Percentiles rank a stretch among this genome's conserved stretches.
Evolutionary conservation across 2,329 filamentous ascomycete species (phyloP).

Genomic region (Pseudogymnoascus sp.): DNA sequence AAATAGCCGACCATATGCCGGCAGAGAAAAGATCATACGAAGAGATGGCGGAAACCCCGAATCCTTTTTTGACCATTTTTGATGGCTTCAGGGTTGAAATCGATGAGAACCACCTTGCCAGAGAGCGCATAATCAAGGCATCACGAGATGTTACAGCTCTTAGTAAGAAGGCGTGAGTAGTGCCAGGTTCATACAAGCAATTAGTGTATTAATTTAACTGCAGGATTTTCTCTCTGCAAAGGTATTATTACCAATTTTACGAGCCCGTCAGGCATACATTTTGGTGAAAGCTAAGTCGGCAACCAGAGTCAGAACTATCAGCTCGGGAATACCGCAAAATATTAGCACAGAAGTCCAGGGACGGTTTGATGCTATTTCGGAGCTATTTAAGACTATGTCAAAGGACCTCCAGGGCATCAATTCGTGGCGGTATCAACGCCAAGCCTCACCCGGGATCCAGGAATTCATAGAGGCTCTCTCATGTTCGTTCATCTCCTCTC

Average conservation of each 20-base stretch:
- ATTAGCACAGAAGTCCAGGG: conserved; percentile 63
- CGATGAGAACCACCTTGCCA: conserved; percentile 88
- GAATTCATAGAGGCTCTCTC: conserved; percentile 90
- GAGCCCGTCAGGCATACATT: background rate
- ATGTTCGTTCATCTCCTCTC: conserved; percentile 29
- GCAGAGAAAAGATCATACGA: conserved; percentile 1
- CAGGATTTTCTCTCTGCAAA: conserved; percentile 78
- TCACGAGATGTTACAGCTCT: conserved; percentile 87
- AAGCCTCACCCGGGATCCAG: conserved; percentile 74
- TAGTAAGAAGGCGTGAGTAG: conserved; percentile 90
- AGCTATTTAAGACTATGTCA: conserved; percentile 58
- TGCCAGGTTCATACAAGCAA: conserved; percentile 6
- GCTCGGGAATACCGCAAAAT: conserved; percentile 54
- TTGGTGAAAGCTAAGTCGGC: background rate
- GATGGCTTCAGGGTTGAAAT: conserved; percentile 77
- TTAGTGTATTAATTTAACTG: conserved; percentile 18
- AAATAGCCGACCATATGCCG: background rate
- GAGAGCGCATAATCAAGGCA: conserved; percentile 82
- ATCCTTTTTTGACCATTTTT: conserved; percentile 65
- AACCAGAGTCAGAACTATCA: conserved; percentile 54
- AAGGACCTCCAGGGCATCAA: conserved; percentile 72
- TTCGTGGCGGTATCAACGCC: conserved; percentile 69
- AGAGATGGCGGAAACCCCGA: conserved; percentile 4
- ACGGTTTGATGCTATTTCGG: conserved; percentile 62
- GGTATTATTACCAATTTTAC: conserved; percentile 39